Evolutionary conservation across 2,329 filamentous ascomycete genomes (phyloP).

Genomic region (Magnaporthiopsis rhizophila): DNA sequence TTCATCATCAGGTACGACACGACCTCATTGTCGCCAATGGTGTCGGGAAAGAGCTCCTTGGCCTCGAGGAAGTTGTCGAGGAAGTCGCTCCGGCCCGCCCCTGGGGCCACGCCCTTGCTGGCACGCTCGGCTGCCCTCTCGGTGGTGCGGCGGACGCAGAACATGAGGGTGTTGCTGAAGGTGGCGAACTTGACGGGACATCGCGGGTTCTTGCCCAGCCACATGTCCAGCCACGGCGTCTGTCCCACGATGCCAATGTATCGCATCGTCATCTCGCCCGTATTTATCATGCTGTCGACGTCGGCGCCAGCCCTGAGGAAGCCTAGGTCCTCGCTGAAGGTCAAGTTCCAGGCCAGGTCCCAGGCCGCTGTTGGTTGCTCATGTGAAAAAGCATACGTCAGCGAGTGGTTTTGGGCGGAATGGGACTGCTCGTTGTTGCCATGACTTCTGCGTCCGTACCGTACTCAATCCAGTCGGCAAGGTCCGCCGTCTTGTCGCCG

Average conservation of each 20-base stretch:
- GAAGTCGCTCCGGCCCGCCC: slow-evolving; percentile 23
- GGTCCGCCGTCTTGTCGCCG: neutral
- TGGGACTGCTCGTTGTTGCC: no score
- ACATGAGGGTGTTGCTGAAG: slow-evolving; percentile 19
- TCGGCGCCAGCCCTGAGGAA: slow-evolving; percentile 30
- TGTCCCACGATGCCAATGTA: slow-evolving; percentile 20
- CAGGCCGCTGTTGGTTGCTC: slow-evolving; percentile 22
- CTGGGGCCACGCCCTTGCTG: slow-evolving; percentile 18
- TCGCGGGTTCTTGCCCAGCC: slow-evolving; percentile 31
- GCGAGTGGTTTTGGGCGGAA: neutral
- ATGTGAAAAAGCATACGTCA: neutral
- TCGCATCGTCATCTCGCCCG: slow-evolving; percentile 22
- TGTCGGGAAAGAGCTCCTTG: slow-evolving; percentile 23
- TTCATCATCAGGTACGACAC: slow-evolving; percentile 27
- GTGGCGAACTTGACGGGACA: slow-evolving; percentile 21
- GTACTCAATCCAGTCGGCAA: neutral
- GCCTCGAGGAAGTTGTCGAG: slow-evolving; percentile 32
- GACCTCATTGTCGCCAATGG: slow-evolving; percentile 27
- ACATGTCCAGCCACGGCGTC: slow-evolving; percentile 24
- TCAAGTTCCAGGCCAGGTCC: slow-evolving; percentile 32
- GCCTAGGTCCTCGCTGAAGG: slow-evolving; percentile 31
- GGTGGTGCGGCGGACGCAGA: slow-evolving; percentile 12
- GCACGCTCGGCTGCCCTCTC: slow-evolving; percentile 12
- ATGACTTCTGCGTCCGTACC: neutral
- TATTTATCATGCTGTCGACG: slow-evolving; percentile 26